A percentile compares a stretch with the other conserved stretches of the same genome.
These are phyloP conservation scores for Fusarium illudens DNA, from an alignment of 2,329 filamentous ascomycete species.

Conservation along the genomic window DNA sequence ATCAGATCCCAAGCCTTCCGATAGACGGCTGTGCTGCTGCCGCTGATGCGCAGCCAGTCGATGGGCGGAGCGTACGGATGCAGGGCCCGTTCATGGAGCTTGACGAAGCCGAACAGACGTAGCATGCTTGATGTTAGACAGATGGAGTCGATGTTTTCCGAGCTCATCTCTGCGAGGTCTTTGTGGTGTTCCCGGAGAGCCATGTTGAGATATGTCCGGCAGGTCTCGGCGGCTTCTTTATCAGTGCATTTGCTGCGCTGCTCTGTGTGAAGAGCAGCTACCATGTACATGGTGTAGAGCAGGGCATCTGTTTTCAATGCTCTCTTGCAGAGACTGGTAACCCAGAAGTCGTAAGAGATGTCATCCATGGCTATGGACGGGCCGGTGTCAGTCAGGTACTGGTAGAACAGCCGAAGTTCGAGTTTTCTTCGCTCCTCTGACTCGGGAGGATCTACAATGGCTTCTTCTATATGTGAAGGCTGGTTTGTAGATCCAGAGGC, in stretches of 20 bases:
- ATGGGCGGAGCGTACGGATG: constrained; percentile 30
- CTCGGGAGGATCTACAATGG: constrained; percentile 10
- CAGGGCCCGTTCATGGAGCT: constrained; percentile 26
- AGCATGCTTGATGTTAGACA: constrained; percentile 30
- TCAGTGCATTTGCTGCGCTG: constrained; percentile 1
- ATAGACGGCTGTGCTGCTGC: constrained; percentile 30
- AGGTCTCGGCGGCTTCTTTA: background rate
- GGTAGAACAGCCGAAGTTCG: constrained; percentile 33
- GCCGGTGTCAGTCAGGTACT: constrained; percentile 27
- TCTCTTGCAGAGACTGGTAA: constrained; percentile 7
- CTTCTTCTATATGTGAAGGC: background rate
- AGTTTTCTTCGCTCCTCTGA: constrained; percentile 28
- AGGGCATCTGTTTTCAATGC: constrained; percentile 32
- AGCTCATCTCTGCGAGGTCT: constrained; percentile 22
- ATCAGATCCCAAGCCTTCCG: constrained; percentile 13
- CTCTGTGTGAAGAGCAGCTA: constrained; percentile 27
- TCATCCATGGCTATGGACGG: constrained; percentile 23
- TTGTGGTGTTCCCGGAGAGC: constrained; percentile 25
- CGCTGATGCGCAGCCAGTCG: constrained; percentile 33
- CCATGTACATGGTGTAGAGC: constrained; percentile 28
- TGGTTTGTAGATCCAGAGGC: background rate
- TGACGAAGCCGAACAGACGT: constrained; percentile 25
- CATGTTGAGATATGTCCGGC: constrained; percentile 28
- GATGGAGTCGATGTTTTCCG: constrained; percentile 24
- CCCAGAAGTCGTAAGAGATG: constrained; percentile 14